Percentiles rank a stretch among this genome's conserved stretches.
Conservation (phyloP, 345 rosid genomes). For the Eucalyptus regnans region DNA sequence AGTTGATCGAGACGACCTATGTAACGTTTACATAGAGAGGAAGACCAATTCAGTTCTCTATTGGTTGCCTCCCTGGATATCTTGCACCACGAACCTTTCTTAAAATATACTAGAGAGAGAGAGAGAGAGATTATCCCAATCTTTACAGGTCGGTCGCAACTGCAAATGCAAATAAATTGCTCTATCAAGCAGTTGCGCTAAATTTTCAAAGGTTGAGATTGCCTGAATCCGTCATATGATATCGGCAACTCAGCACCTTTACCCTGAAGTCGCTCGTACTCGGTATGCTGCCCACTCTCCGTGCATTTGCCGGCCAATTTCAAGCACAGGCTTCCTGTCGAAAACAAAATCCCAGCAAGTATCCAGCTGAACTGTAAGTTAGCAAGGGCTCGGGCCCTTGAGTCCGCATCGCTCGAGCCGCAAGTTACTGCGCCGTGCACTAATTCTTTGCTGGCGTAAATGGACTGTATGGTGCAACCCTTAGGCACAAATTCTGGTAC, state of each 20-base stretch:
- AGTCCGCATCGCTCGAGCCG: constrained; percentile 39
- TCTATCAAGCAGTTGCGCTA: not conserved
- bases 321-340: constrained; percentile 44
- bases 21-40: not conserved
- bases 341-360: constrained; percentile 41
- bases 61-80: not conserved
- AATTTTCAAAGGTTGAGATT: not conserved
- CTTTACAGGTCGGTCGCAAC: not conserved
- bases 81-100: not conserved
- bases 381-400: constrained; percentile 63
- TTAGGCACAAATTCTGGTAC: constrained; percentile 45
- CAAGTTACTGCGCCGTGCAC: constrained; percentile 56
- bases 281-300: constrained; percentile 2
- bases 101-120: not conserved
- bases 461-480: constrained; percentile 39
- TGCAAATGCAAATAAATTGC: not conserved
- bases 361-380: constrained; percentile 96
- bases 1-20: not conserved
- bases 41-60: accelerated
- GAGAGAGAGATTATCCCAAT: not conserved
- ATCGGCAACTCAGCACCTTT: constrained; percentile 17
- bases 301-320: constrained; percentile 29
- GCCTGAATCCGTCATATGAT: constrained; percentile 13
- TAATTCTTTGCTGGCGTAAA: not conserved
- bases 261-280: constrained; percentile 37